Evolutionary conservation across 140 eudicot genomes (phyloP), one percentile per base, ranked within the genome.

Genomic region (Senecio squalidus): DNA sequence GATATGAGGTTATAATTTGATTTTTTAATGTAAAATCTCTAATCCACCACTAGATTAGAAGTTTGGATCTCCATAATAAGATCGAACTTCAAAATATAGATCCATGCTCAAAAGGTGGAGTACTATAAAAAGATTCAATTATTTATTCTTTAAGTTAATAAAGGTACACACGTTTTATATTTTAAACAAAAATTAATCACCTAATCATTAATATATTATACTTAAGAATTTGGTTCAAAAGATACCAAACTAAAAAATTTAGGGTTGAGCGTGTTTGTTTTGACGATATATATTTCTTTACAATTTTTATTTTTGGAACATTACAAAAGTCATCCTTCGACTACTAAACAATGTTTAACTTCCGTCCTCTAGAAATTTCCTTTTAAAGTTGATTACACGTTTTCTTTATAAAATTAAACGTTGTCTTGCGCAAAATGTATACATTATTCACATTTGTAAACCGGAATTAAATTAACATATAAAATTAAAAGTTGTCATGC

Each of bases 161-260:
- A 23, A 14, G 15, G 23, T 34, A 21, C 69, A 63, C 60, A 63
- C 49, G 58, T 49, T 63, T 31, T 11, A 1, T 48, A 48, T 49
- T 28, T 21, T 11, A n/a, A 0, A 30, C 0, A 24, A 29, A 47
- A 43, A 9, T 26, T 11, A 16, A 17, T 20, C 48, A 49, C 60
- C 69, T 33, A 48, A 63, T 63, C 49, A 36, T 31, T 55, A 56
- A 56, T 18, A 33, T 33, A 56, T 33, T 56, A 56, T 56, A n/a
- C n/a, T 60, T 63, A 22, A 11, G 44, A 33, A 23, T 23, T 31
- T 48, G 58, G 30, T 9, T 48, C 24, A 63, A 3, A 48, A 20
- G 30, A 47, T 14, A 49, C 59, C 60, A 63, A 63, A 63, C 26
- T n/a, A 18, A n/a, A 63, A 47, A 61, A 21, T 47, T 47, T 30